Evolutionary conservation across 371 early-diverging fungal species (phyloP).

Genomic region (Lichtheimia corymbifera): DNA sequence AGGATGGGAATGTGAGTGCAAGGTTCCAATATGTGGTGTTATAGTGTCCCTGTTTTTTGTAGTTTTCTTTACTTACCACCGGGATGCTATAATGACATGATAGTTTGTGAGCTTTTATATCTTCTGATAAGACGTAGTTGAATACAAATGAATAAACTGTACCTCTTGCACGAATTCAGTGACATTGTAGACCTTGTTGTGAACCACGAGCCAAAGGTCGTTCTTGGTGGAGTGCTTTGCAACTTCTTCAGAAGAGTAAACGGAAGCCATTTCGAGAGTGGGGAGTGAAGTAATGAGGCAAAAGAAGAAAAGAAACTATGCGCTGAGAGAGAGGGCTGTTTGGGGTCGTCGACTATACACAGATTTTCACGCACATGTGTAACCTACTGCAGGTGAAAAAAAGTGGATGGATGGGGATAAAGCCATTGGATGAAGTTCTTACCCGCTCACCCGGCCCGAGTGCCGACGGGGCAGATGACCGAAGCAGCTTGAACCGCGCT

Average conservation of each 20-base stretch:
- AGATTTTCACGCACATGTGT: neutral
- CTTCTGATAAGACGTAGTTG: neutral
- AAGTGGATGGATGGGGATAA: too few relatives aligned
- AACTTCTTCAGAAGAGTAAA: constrained; percentile 58
- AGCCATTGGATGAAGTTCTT: neutral
- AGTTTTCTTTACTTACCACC: constrained; percentile 37
- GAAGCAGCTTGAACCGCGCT: too few relatives aligned
- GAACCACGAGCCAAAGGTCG: constrained; percentile 72
- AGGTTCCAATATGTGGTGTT: neutral
- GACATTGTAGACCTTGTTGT: constrained; percentile 85
- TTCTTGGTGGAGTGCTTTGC: constrained; percentile 55
- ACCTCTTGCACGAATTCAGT: constrained; percentile 78
- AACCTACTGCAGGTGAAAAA: too few relatives aligned
- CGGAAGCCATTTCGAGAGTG: constrained; percentile 23
- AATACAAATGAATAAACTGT: constrained; percentile 10
- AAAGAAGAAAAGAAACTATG: constrained; percentile 6
- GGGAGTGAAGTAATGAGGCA: constrained; percentile 9
- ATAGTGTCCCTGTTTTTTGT: neutral
- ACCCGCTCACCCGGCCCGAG: neutral
- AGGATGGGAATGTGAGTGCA: too few relatives aligned
- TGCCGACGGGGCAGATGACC: neutral
- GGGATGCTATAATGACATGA: constrained; percentile 35
- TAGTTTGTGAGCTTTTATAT: neutral
- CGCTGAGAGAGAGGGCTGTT: constrained; percentile 1
- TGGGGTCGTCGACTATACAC: neutral